These are phyloP conservation scores for Curvularia sp. DNA, from an alignment of 2,329 filamentous ascomycete species.

Conservation along the genomic window DNA sequence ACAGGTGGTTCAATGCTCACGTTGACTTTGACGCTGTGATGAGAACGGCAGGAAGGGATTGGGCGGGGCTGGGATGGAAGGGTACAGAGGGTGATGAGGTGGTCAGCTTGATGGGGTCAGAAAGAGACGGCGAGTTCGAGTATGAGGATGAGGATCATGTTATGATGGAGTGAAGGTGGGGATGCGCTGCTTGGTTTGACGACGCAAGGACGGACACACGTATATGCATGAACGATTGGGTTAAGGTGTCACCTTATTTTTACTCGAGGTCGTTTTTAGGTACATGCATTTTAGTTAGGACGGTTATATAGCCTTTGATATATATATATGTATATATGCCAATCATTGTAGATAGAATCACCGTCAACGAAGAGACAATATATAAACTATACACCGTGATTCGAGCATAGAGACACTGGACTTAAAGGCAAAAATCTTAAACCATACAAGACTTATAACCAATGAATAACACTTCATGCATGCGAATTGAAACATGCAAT, in stretches of 20 bases:
- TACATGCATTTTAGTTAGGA: not conserved
- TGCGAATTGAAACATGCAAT: not conserved
- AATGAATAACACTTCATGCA: not conserved
- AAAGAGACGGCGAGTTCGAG: constrained; percentile 16
- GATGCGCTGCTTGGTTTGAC: not conserved
- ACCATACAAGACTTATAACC: not conserved
- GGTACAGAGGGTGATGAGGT: constrained; percentile 9
- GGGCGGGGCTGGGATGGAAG: constrained; percentile 48
- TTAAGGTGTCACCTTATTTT: not conserved
- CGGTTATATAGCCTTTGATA: not conserved
- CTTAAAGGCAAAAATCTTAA: not conserved
- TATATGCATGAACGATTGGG: not conserved
- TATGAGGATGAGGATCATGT: constrained; percentile 16
- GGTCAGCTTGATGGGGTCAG: constrained; percentile 1
- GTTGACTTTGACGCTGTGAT: constrained; percentile 69
- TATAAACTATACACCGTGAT: not conserved
- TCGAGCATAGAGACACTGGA: not conserved
- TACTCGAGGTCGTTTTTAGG: not conserved
- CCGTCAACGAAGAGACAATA: not conserved
- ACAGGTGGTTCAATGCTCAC: constrained; percentile 73
- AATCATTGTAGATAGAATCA: not conserved
- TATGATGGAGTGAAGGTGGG: not conserved
- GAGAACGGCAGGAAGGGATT: constrained; percentile 61
- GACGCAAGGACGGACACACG: not conserved
- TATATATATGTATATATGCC: too few relatives aligned